Evolutionary conservation across 306 rosid species (phyloP), one percentile per base, ranked within the genome.

Genomic region (Mimosa bimucronata): DNA sequence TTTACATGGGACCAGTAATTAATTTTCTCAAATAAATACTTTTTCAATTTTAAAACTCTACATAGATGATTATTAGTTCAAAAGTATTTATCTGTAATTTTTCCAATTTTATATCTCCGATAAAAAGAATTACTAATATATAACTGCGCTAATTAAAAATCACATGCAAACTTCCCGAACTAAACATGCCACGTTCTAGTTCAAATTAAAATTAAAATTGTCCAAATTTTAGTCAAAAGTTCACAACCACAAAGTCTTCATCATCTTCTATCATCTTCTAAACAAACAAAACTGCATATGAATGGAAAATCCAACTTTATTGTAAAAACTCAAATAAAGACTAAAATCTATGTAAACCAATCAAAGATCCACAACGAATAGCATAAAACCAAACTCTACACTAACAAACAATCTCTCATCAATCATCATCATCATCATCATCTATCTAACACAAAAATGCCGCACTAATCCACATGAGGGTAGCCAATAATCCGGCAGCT

Each of bases 401-500:
- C 53, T 71, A 70, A 21, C 3, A 2, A n/a, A 55, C 23, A 38
- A 66, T n/a, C 2, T 79, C 42, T 30, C 21, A 58, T 34, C 38
- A 34, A 34, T 34, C 38, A 34, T 11, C 21, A 65, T 64, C 42
- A 2, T 6, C 3, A 34, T 34, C 38, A 34, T 11, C 21, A 65
- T 64, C 42, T 81, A 12, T 6, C 90, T 88, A 90, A 13, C 19
- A 83, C 78, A 88, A 71, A 66, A 92, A 78, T 40, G 86, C 85
- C 1, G 80, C 80, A 1, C 87, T 88, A 30, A 88, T 2, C 60
- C 88, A 81, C 18, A 86, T 7, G 8, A 66, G 14, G 44, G 88
- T 52, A 45, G 86, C 84, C 41, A 69, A 84, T 3, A 86, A 71
- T 57, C 87, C 89, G 3, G 83, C 73, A 29, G 77, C 73, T 28